Evolutionary conservation across 768 basidiomycete species (phyloP).

Genomic region (Imleria badia): DNA sequence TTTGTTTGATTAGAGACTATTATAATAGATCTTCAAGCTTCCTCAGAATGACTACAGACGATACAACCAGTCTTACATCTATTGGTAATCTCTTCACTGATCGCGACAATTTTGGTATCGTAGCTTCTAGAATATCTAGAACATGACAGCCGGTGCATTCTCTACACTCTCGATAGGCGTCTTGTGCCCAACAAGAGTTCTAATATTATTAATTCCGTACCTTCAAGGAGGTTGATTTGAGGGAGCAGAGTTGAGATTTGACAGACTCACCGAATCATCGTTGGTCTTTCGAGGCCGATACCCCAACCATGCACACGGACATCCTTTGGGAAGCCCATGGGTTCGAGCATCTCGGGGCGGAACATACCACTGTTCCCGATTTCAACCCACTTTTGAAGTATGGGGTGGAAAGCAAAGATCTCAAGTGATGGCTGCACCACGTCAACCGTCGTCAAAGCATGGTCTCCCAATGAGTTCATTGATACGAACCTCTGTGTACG

Average conservation of each 20-base stretch:
- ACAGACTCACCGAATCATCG: constrained; percentile 87
- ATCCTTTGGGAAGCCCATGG: constrained; percentile 97
- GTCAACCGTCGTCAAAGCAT: constrained; percentile 3
- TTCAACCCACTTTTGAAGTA: constrained; percentile 93
- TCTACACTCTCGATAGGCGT: constrained; percentile 88
- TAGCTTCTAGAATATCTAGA: constrained; percentile 73
- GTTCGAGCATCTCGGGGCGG: constrained; percentile 98
- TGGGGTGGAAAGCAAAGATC: constrained; percentile 97
- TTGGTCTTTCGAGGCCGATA: constrained; percentile 89
- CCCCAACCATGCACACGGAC: constrained; percentile 98
- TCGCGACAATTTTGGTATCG: constrained; percentile 6
- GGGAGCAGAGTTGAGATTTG: not conserved
- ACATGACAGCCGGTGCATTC: constrained; percentile 86
- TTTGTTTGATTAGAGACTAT: not conserved
- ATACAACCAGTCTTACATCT: constrained; percentile 4
- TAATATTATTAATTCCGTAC: constrained; percentile 96
- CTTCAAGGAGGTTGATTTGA: constrained; percentile 38
- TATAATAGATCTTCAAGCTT: not conserved
- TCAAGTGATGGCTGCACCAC: constrained; percentile 81
- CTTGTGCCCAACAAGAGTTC: constrained; percentile 97
- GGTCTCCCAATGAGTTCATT: not conserved
- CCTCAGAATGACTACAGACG: not conserved
- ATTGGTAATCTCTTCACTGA: constrained; percentile 1
- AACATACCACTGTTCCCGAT: constrained; percentile 99
- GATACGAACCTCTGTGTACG: constrained; percentile 82